Conservation (phyloP, 208 protist genomes). For the Leishmania guyanensis region DNA sequence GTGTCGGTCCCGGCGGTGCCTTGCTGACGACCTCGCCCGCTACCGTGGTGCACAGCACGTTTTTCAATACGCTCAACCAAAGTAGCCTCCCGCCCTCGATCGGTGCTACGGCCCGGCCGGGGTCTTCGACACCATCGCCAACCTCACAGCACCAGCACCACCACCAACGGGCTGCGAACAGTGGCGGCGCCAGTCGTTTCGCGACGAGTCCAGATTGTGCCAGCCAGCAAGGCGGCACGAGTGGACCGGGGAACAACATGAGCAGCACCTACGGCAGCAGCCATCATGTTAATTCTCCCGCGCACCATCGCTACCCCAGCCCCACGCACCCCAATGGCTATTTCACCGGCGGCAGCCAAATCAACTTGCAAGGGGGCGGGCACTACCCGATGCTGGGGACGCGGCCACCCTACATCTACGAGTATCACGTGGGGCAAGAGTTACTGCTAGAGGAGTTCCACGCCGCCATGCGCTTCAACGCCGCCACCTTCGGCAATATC, state of each 20-base stretch:
- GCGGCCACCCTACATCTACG: constrained; percentile 54
- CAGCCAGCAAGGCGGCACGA: constrained; percentile 18
- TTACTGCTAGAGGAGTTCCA: constrained; percentile 70
- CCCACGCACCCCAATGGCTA: constrained; percentile 9
- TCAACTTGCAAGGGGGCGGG: constrained; percentile 5
- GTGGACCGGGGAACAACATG: neutral
- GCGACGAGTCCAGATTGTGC: constrained; percentile 20
- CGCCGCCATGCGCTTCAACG: constrained; percentile 49
- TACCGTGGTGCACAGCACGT: constrained; percentile 7
- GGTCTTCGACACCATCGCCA: neutral
- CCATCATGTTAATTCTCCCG: constrained; percentile 14
- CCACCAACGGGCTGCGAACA: constrained; percentile 4
- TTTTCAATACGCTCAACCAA: constrained; percentile 3
- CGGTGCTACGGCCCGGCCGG: neutral
- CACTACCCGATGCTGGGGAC: constrained; percentile 6
- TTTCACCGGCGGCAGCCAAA: constrained; percentile 1
- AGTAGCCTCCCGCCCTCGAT: neutral
- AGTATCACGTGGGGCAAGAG: constrained; percentile 64
- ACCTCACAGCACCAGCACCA: constrained; percentile 7
- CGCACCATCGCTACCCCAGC: constrained; percentile 11
- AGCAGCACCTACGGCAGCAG: constrained; percentile 4
- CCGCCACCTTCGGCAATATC: constrained; percentile 66
- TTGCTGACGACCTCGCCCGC: constrained; percentile 2
- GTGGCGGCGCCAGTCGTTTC: neutral
- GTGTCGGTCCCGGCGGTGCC: neutral